Base-by-base conservation (phyloP, 2,329 filamentous ascomycete species). In the Venturia carpophila region DNA sequence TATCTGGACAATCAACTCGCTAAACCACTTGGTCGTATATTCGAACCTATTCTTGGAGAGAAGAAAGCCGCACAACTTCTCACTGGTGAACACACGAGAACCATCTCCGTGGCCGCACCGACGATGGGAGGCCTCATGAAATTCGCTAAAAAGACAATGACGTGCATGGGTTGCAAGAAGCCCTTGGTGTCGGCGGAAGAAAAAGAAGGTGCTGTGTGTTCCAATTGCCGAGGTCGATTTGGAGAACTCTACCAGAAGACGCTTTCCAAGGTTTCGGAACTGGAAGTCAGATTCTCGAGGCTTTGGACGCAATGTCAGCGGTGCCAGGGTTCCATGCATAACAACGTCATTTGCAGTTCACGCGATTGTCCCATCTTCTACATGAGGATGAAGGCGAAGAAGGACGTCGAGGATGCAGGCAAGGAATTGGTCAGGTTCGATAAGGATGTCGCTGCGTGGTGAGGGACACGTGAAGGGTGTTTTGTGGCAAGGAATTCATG, bases 351-450 rank as follows among this genome's bases (percentile, higher is more conserved):
- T 70, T 99, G 94, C 39, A 41, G 39, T 80, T 92, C 89, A 68
- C 93, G 89, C 75, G 94, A 99, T 79, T 99, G 94, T 74, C 94
- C 94, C 0, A 99, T 99, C 72, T 99, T 99, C 77, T 99, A 99
- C 76, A 99, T 99, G 94, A 87, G 94, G 5, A 99, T 99, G 94
- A 99, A 99, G 83, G 93, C 93, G 41, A 96, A 97, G 84, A 99
- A 99, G 81, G 94, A 99, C 75, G 87, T 97, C 47, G 93, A 97
- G 76, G 94, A 99, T 78, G 88, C 88, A 1, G 91, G 92, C 66
- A 95, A 91, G 79, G 94, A 99, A 76, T 77, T 99, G 71, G 84
- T 84, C 70, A 82, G 94, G 71, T 99, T 99, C 77, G 94, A 99
- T 78, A 84, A 87, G 68, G 92, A 96, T 76, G 84, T 86, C 71